Conservation (phyloP, 2,329 filamentous ascomycete genomes). For the Magnaporthiopsis rhizophila region DNA sequence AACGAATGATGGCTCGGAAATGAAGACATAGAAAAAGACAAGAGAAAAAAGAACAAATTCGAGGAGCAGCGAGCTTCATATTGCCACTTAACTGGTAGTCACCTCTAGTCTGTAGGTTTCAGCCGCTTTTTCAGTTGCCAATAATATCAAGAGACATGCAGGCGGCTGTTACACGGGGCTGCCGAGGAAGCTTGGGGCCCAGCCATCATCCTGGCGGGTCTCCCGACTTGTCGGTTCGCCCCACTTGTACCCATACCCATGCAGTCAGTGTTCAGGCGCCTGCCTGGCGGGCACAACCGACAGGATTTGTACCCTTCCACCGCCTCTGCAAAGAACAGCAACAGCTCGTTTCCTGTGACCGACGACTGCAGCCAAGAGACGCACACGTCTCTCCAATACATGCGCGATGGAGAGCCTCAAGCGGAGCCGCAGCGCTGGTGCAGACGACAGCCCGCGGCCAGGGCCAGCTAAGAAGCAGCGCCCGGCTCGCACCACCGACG, state of each 20-base stretch:
- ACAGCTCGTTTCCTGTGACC: not conserved
- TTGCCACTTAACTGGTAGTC: too few relatives aligned
- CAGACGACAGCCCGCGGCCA: not conserved
- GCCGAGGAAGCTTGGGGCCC: too few relatives aligned
- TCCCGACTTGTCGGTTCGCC: not conserved
- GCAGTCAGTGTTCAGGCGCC: too few relatives aligned
- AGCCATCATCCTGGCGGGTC: not conserved
- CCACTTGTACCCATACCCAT: not conserved
- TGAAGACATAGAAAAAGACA: not conserved
- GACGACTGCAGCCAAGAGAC: too few relatives aligned
- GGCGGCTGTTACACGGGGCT: too few relatives aligned
- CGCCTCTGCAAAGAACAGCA: not conserved
- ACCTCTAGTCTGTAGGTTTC: too few relatives aligned
- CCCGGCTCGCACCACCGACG: not conserved
- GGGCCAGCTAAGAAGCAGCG: slow-evolving; percentile 6
- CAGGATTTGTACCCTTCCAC: not conserved
- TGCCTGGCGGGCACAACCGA: not conserved
- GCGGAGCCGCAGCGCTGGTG: not conserved
- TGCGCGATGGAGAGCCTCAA: not conserved
- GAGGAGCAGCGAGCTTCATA: too few relatives aligned
- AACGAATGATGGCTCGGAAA: not conserved
- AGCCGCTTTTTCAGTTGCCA: too few relatives aligned
- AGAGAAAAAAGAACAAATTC: too few relatives aligned
- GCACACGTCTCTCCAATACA: not conserved
- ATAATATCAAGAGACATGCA: too few relatives aligned